These are phyloP conservation scores for Verticillium longisporum DNA, from an alignment of 2,329 filamentous ascomycete species.

Conservation along the genomic window DNA sequence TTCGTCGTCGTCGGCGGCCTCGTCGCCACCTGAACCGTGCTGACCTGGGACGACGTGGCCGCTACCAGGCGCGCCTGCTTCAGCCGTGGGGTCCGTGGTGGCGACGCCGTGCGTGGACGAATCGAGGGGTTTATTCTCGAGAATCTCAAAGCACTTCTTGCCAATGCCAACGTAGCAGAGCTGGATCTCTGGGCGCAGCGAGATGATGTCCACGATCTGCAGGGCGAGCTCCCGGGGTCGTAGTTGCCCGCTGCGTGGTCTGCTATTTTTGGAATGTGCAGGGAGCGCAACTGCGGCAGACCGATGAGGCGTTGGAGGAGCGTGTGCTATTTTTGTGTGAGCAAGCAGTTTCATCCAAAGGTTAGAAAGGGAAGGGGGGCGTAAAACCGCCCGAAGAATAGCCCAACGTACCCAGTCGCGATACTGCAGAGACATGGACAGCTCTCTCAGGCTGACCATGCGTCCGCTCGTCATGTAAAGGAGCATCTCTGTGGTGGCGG, in stretches of 20 bases:
- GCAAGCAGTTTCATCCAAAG: conserved; percentile 5
- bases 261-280: conserved; percentile 64
- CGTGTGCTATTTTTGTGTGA: conserved; percentile 50
- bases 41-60: conserved; percentile 8
- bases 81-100: conserved; percentile 6
- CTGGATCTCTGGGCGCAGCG: conserved; percentile 67
- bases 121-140: conserved; percentile 53
- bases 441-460: conserved; percentile 64
- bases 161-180: conserved; percentile 72
- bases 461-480: conserved; percentile 69
- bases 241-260: conserved; percentile 48
- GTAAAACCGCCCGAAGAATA: not conserved
- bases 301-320: conserved; percentile 70
- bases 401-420: conserved; percentile 63
- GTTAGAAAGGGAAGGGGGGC: not conserved
- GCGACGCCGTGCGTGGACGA: conserved; percentile 19
- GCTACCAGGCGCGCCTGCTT: not conserved
- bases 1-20: conserved; percentile 23
- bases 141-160: conserved; percentile 75
- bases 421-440: conserved; percentile 67
- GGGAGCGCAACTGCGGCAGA: conserved; percentile 61
- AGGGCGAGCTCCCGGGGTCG: conserved; percentile 64
- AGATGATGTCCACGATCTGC: conserved; percentile 72
- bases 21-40: conserved; percentile 4
- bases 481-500: conserved; percentile 61